A percentile compares a stretch with the other conserved stretches of the same genome.
Evolutionary conservation across 2,329 filamentous ascomycete species (phyloP).

Genomic region (Leptoxyphium fumago): DNA sequence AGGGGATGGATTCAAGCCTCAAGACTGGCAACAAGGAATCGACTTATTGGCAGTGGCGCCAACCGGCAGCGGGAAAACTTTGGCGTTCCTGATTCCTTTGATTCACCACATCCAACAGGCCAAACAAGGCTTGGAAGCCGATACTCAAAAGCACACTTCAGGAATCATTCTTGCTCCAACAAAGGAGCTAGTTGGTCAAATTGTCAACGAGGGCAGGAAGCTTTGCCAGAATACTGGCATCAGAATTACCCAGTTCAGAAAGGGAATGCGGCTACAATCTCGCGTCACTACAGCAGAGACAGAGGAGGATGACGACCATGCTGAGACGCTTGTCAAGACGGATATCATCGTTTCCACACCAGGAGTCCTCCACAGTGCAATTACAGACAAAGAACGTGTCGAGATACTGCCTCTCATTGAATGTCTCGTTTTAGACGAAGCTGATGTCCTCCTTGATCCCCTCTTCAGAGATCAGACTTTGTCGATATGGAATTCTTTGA

Average conservation of each 20-base stretch:
- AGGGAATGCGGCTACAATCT: constrained; percentile 53
- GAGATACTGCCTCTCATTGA: constrained; percentile 40
- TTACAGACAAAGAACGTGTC: constrained; percentile 26
- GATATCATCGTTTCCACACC: constrained; percentile 74
- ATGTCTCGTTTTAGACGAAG: constrained; percentile 77
- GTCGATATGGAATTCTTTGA: constrained; percentile 68
- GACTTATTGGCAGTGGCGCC: constrained; percentile 83
- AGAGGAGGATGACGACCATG: constrained; percentile 18
- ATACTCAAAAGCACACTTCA: constrained; percentile 13
- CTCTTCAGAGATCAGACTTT: constrained; percentile 83
- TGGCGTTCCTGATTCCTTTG: constrained; percentile 80
- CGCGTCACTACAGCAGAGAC: background rate
- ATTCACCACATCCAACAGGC: constrained; percentile 52
- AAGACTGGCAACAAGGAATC: constrained; percentile 26
- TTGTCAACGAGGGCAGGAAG: constrained; percentile 62
- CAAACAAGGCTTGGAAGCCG: constrained; percentile 1
- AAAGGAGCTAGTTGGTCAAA: constrained; percentile 35
- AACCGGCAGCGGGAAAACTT: constrained; percentile 90
- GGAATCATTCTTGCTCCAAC: constrained; percentile 36
- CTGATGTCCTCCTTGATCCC: constrained; percentile 82
- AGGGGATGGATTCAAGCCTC: constrained; percentile 10
- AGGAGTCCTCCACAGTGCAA: constrained; percentile 59
- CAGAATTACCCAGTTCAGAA: constrained; percentile 67
- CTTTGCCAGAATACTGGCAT: constrained; percentile 62
- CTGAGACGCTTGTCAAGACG: constrained; percentile 45